Conservation (phyloP, 1,139 yeast genomes). For the Blastobotrys aristatus region DNA sequence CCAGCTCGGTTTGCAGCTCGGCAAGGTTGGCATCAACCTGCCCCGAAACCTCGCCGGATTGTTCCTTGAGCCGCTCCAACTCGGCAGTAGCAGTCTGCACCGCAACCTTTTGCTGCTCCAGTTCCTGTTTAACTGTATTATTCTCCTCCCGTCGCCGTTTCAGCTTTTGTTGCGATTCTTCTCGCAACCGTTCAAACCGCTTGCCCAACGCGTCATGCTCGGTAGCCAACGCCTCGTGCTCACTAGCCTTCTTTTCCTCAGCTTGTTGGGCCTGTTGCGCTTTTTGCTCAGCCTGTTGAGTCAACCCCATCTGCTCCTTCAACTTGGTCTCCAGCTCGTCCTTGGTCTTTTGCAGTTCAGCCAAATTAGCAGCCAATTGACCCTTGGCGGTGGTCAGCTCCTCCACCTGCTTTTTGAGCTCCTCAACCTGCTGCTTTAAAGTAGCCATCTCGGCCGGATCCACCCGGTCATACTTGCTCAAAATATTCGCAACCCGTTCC, state of each 20-base stretch:
- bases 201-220: slow-evolving; percentile 14
- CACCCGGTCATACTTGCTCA: slow-evolving; percentile 44
- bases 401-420: slow-evolving; percentile 15
- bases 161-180: slow-evolving; percentile 32
- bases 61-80: slow-evolving; percentile 18
- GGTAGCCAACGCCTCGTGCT: slow-evolving; percentile 3
- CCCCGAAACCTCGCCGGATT: slow-evolving; percentile 13
- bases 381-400: slow-evolving; percentile 11
- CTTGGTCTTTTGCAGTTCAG: background rate
- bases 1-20: slow-evolving; percentile 25
- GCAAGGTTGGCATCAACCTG: slow-evolving; percentile 19
- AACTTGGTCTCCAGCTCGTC: slow-evolving; percentile 6
- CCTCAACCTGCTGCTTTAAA: slow-evolving; percentile 36
- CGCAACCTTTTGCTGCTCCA: slow-evolving; percentile 19
- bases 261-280: background rate
- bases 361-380: slow-evolving; percentile 2
- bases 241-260: background rate
- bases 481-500: slow-evolving; percentile 44
- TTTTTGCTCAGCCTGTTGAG: background rate
- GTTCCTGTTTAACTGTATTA: slow-evolving; percentile 22
- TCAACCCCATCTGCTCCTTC: slow-evolving; percentile 5
- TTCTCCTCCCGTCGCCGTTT: slow-evolving; percentile 26
- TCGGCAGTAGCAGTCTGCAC: slow-evolving; percentile 21
- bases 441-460: slow-evolving; percentile 45
- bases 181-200: slow-evolving; percentile 25